Conservation (phyloP, 148 eudicot genomes). For the Polygonum maritimum region DNA sequence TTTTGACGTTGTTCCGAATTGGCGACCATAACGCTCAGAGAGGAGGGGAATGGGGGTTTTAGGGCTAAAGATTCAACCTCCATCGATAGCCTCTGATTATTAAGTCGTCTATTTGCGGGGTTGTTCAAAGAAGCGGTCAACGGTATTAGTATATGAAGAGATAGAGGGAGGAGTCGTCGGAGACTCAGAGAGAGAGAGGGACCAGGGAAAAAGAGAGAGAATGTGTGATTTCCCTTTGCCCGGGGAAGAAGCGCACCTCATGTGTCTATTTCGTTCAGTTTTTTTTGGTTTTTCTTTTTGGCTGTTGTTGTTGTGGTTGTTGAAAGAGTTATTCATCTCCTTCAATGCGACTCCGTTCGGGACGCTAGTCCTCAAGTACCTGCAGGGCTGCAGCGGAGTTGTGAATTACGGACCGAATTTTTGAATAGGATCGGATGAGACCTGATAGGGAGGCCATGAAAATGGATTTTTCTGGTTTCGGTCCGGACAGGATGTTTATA, state of each 20-base stretch:
- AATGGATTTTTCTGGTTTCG: no score
- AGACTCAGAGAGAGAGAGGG: background rate
- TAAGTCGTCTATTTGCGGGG: background rate
- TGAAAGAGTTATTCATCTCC: no score
- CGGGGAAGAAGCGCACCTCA: slow-evolving; percentile 3
- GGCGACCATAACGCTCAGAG: background rate
- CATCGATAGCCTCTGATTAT: background rate
- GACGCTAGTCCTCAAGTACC: no score
- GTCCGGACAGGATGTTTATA: no score
- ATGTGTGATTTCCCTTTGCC: background rate
- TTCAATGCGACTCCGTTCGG: no score
- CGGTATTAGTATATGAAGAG: background rate
- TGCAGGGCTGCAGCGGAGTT: no score
- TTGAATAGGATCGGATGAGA: no score
- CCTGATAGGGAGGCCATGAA: no score
- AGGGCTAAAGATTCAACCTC: slow-evolving; percentile 1
- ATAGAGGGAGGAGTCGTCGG: background rate
- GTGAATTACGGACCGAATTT: no score
- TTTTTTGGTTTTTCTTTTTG: background rate
- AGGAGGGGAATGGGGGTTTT: background rate
- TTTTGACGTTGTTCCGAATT: background rate
- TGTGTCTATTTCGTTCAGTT: background rate
- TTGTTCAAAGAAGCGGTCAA: slow-evolving; percentile 9
- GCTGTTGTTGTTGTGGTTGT: no score
- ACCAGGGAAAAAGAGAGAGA: background rate